Base-by-base conservation (phyloP, 2,329 filamentous ascomycete species). In the Lasiodiplodia citricola region DNA sequence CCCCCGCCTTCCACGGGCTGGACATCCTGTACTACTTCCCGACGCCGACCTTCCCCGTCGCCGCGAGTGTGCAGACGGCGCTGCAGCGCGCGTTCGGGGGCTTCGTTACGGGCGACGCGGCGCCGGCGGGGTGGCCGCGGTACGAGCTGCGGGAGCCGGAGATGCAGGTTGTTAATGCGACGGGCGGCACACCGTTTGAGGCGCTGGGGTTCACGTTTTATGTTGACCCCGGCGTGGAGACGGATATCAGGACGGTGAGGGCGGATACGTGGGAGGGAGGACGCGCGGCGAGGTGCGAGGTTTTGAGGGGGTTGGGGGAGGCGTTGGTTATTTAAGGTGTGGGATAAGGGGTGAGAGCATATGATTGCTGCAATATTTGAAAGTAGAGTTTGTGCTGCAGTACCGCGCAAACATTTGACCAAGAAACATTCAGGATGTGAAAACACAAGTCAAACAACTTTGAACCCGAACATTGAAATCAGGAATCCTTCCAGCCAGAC, bases 221-320 rank as follows among this genome's bases (percentile, higher is more conserved):
- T 13, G 16, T 50, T 10, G 41, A 23, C 1, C 25, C 58, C 2
- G 58, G 28, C 3, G 41, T 63, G 3, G 18, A 31, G 58, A 6
- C 5, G 23, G 58, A 73, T 21, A 56, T 75, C 16, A 60, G 16
- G n/a, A 16, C 7, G 6, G 58, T 51, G 2, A 44, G 31, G 31
- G 74, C 69, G 25, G 73, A 70, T 38, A 44, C 23, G 16, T 75
- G 74, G 74, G 74, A 75, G 58, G 73, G 71, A 0, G 73, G 74
- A 14, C 62, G 73, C 10, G 73, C 71, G 2, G 58, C n/a, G 50
- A 65, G 74, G 38, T 76, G 74, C 66, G 72, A 74, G 14, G 73
- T 75, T 21, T 73, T 73, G 73, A 72, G 70, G 58, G 70, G 62
- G 14, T 68, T 75, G 25, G 70, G 68, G 11, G 58, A 13, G 10